phyloP scores from a whole-genome alignment of 2,329 filamentous ascomycete species.

The Orbilia quercus region DNA sequence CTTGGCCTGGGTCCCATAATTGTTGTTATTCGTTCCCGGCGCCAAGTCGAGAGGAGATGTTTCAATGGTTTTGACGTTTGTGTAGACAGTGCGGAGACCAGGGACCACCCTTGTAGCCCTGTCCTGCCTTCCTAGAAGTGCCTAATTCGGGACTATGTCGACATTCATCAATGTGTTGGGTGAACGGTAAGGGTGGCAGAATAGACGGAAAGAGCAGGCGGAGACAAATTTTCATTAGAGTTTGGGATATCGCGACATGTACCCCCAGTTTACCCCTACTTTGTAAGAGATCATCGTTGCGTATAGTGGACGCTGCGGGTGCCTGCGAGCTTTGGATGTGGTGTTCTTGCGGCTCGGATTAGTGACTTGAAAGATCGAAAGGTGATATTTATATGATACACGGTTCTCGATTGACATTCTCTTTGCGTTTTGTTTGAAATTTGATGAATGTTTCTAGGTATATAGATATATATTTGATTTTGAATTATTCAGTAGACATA shows the following conservation, averaged over 20 bases:
- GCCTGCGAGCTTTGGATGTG: no score
- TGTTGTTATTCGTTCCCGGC: background rate
- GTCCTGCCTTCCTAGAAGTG: background rate
- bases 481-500: no score
- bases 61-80: constrained; percentile 16
- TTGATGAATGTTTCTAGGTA: no score
- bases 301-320: background rate
- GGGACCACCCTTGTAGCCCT: background rate
- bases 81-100: constrained; percentile 20
- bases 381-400: background rate
- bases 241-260: no score
- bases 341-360: no score
- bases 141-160: background rate
- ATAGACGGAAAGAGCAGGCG: background rate
- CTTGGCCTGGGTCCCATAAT: background rate
- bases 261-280: background rate
- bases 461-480: no score
- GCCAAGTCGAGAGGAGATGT: background rate
- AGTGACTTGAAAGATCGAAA: background rate
- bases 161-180: background rate
- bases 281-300: background rate
- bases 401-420: no score
- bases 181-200: background rate
- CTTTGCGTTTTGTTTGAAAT: no score
- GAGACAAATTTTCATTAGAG: background rate